A percentile compares a stretch with the other conserved stretches of the same genome.
Evolutionary conservation across 2,329 filamentous ascomycete genomes (phyloP).

Genomic region (Sporothrix luriei): DNA sequence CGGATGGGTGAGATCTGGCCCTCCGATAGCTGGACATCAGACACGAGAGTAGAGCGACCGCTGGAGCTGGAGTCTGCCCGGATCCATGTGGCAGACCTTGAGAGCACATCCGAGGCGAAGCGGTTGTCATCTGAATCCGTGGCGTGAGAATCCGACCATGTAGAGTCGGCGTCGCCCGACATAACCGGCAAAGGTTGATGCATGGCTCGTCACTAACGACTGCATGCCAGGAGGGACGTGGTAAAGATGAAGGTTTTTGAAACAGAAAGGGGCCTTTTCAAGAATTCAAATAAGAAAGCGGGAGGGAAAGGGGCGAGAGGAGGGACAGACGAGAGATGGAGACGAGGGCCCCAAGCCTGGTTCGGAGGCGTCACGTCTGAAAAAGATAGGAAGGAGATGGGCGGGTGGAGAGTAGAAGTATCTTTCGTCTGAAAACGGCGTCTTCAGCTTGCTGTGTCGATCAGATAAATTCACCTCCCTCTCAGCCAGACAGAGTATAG

Average conservation of each 20-base stretch:
- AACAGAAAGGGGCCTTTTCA: slow-evolving; percentile 28
- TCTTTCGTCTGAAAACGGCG: slow-evolving; percentile 27
- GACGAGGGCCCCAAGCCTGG: slow-evolving; percentile 27
- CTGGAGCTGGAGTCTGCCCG: slow-evolving; percentile 39
- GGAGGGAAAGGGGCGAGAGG: background rate
- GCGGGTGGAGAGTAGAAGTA: slow-evolving; percentile 4
- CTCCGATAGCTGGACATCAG: slow-evolving; percentile 42
- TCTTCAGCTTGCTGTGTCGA: slow-evolving; percentile 37
- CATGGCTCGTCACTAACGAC: slow-evolving; percentile 52
- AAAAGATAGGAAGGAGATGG: background rate
- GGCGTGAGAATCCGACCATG: slow-evolving; percentile 52
- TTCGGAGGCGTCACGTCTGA: background rate
- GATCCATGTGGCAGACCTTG: slow-evolving; percentile 46
- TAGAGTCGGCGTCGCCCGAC: slow-evolving; percentile 48
- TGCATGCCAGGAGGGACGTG: slow-evolving; percentile 45
- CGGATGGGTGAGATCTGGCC: slow-evolving; percentile 59
- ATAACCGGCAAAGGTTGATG: slow-evolving; percentile 49
- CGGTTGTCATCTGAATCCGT: slow-evolving; percentile 49
- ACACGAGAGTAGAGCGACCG: slow-evolving; percentile 42
- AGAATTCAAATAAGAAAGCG: slow-evolving; percentile 9
- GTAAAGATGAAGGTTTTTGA: slow-evolving; percentile 11
- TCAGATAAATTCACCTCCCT: slow-evolving; percentile 37
- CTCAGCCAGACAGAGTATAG: slow-evolving; percentile 31
- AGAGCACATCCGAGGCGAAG: slow-evolving; percentile 40
- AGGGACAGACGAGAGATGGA: slow-evolving; percentile 3